Evolutionary conservation across 73 alveolate species (phyloP).

Genomic region (Strombidium stylifer): DNA sequence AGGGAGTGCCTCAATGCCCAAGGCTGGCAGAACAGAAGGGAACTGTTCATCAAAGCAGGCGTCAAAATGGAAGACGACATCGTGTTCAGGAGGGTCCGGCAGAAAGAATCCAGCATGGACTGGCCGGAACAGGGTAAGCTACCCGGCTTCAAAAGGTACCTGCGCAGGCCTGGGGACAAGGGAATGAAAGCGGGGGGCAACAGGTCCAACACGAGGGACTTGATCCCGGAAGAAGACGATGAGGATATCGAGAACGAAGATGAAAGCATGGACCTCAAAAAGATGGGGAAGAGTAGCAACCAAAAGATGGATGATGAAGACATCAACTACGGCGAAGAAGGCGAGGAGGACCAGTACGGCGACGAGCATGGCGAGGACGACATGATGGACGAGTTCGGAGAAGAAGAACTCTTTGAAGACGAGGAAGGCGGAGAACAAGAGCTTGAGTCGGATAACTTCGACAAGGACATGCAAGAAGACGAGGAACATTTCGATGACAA

Average conservation of each 20-base stretch:
- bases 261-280: neutral
- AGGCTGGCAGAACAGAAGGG: conserved; percentile 50
- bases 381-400: no score
- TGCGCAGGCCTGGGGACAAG: conserved; percentile 3
- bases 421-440: no score
- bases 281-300: neutral
- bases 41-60: conserved; percentile 28
- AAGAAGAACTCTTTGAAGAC: no score
- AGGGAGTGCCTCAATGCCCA: conserved; percentile 48
- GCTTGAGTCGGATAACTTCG: no score
- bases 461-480: no score
- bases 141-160: no score
- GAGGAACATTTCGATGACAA: neutral
- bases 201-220: no score
- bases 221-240: no score
- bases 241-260: neutral
- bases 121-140: no score
- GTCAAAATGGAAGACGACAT: neutral
- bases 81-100: no score
- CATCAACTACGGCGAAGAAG: neutral
- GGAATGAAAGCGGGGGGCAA: conserved; percentile 17
- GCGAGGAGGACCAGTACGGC: conserved; percentile 5
- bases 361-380: no score
- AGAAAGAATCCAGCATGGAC: no score
- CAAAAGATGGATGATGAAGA: conserved; percentile 7